Conservation (phyloP, 352 stramenopile genomes). For the Elongisporangium prolatum region DNA sequence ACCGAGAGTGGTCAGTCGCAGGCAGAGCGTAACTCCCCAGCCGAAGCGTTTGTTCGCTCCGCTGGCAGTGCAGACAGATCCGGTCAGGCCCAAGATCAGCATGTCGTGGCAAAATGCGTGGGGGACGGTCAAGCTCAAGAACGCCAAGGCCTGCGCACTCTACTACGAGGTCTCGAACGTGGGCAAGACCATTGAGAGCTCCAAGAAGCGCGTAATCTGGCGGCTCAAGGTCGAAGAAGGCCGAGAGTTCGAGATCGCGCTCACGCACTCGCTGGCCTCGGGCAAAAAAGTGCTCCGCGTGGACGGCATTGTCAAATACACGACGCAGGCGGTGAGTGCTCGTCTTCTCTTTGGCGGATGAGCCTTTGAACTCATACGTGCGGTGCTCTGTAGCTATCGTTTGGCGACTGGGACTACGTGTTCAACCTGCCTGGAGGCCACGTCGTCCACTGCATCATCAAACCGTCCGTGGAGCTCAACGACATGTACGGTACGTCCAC, state of each 20-base stretch:
- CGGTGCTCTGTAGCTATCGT: constrained; percentile 40
- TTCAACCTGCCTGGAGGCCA: constrained; percentile 78
- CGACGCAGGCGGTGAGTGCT: constrained; percentile 47
- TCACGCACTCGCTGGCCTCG: constrained; percentile 76
- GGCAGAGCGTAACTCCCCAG: background rate
- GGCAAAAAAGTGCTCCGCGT: constrained; percentile 79
- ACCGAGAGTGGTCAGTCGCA: background rate
- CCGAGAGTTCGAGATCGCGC: constrained; percentile 77
- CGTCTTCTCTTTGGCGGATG: background rate
- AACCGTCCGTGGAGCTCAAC: constrained; percentile 80
- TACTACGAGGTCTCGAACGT: constrained; percentile 83
- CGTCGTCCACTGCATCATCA: constrained; percentile 83
- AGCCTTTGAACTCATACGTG: background rate
- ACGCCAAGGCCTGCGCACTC: constrained; percentile 61
- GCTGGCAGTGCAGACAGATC: background rate
- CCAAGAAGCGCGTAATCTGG: constrained; percentile 83
- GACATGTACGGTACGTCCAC: constrained; percentile 75
- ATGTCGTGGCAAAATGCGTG: constrained; percentile 73
- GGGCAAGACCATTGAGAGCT: constrained; percentile 80
- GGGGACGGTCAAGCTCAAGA: constrained; percentile 64
- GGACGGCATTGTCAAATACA: constrained; percentile 80
- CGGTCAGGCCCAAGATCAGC: background rate
- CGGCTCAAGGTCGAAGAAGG: constrained; percentile 78
- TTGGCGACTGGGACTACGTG: constrained; percentile 83
- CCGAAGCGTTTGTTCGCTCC: background rate